phyloP scores from a whole-genome alignment of 2,329 filamentous ascomycete genomes.

The Beauveria sp. region DNA sequence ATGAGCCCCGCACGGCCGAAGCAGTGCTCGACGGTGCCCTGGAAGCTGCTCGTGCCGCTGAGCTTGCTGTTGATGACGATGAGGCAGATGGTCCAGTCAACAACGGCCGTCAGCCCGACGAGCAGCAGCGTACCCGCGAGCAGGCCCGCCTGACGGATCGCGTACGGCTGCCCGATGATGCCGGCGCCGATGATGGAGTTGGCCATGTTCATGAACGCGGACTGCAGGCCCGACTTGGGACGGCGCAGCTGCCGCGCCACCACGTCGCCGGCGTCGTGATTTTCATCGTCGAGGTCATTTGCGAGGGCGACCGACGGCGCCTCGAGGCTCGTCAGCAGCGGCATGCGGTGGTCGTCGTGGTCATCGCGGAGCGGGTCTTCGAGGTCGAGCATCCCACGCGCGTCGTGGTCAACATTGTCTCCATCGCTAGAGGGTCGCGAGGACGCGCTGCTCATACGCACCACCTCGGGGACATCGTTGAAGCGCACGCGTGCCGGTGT shows the following conservation, averaged over 20 bases:
- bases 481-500: constrained; percentile 70
- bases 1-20: constrained; percentile 83
- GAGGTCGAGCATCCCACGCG: constrained; percentile 28
- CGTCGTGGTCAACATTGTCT: neutral
- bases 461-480: constrained; percentile 45
- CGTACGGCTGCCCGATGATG: constrained; percentile 84
- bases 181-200: constrained; percentile 88
- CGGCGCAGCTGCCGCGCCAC: constrained; percentile 50
- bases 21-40: constrained; percentile 92
- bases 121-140: constrained; percentile 72
- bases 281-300: constrained; percentile 35
- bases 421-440: neutral
- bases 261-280: constrained; percentile 38
- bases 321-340: constrained; percentile 75
- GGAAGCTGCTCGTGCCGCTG: constrained; percentile 87
- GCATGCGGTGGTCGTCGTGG: constrained; percentile 47
- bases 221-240: constrained; percentile 76
- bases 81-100: constrained; percentile 96
- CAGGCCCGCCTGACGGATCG: constrained; percentile 87
- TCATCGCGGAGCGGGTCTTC: constrained; percentile 18
- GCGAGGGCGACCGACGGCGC: constrained; percentile 68
- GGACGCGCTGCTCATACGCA: constrained; percentile 21
- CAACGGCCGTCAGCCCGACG: constrained; percentile 67
- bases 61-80: constrained; percentile 98
- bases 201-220: constrained; percentile 99